Evolutionary conservation across 495 filamentous ascomycete species (phyloP).

Genomic region (Daldinia decipiens): DNA sequence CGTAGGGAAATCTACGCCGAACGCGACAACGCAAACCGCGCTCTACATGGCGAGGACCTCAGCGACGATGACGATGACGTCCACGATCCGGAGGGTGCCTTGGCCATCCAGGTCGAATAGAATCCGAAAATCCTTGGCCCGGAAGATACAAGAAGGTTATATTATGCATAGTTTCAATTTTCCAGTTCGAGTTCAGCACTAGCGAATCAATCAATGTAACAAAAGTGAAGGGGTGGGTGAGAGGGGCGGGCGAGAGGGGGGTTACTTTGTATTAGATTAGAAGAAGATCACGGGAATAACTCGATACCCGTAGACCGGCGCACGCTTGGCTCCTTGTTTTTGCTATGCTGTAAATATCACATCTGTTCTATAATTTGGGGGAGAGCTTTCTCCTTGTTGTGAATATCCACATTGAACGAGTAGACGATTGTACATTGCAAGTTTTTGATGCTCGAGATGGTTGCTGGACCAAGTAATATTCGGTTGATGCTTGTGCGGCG

Average conservation of each 20-base stretch:
- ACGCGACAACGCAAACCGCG: conserved; percentile 55
- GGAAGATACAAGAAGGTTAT: neutral
- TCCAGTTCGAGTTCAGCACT: conserved; percentile 4
- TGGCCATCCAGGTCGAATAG: conserved; percentile 24
- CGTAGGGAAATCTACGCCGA: conserved; percentile 61
- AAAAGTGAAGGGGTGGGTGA: neutral
- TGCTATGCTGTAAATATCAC: conserved; percentile 23
- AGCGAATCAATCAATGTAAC: conserved; percentile 1
- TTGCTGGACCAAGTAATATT: neutral
- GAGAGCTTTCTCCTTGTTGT: conserved; percentile 12
- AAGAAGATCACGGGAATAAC: conserved; percentile 21
- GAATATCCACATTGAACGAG: conserved; percentile 3
- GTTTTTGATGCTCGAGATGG: neutral
- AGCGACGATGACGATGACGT: conserved; percentile 41
- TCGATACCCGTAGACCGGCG: conserved; percentile 31
- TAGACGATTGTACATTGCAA: neutral
- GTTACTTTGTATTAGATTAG: conserved; percentile 27
- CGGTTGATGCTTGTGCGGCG: neutral
- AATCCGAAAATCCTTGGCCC: neutral
- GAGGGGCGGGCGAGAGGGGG: neutral
- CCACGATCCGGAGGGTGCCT: conserved; percentile 21
- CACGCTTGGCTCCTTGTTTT: conserved; percentile 17
- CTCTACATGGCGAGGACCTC: conserved; percentile 50
- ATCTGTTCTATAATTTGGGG: conserved; percentile 7
- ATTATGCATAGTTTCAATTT: conserved; percentile 14